These are phyloP conservation scores for Colletotrichum lentis DNA, from an alignment of 2,329 filamentous ascomycete species.

Conservation along the genomic window DNA sequence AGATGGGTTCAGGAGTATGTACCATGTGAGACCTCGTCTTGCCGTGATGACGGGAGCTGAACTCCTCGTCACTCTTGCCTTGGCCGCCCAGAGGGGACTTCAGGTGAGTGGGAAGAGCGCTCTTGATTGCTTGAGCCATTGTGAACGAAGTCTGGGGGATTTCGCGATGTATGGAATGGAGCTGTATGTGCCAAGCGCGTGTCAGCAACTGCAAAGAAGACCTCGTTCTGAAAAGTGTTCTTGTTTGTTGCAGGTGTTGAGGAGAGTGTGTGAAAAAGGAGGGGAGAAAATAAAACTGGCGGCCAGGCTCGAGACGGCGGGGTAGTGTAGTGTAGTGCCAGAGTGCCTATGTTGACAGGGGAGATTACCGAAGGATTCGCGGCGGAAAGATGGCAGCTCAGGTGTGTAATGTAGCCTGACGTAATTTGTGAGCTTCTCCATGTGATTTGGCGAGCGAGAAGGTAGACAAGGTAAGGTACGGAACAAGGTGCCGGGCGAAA, in stretches of 20 bases:
- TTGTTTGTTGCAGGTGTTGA: slow-evolving; percentile 10
- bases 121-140: slow-evolving; percentile 77
- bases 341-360: slow-evolving; percentile 27
- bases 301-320: slow-evolving; percentile 30
- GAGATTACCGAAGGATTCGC: slow-evolving; percentile 25
- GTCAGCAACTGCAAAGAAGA: slow-evolving; percentile 9
- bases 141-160: slow-evolving; percentile 42
- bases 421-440: slow-evolving; percentile 38
- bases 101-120: slow-evolving; percentile 84
- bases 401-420: slow-evolving; percentile 35
- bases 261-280: slow-evolving; percentile 8
- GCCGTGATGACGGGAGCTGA: slow-evolving; percentile 76
- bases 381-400: slow-evolving; percentile 28
- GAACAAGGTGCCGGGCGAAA: not conserved
- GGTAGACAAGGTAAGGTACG: not conserved
- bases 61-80: slow-evolving; percentile 57
- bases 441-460: slow-evolving; percentile 5
- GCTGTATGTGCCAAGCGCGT: not conserved
- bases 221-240: not conserved
- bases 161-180: slow-evolving; percentile 16
- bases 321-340: slow-evolving; percentile 11
- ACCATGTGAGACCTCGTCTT: slow-evolving; percentile 89
- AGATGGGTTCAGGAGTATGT: slow-evolving; percentile 53
- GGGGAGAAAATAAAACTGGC: slow-evolving; percentile 13
- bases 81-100: slow-evolving; percentile 60